Evolutionary conservation across 1,139 yeast genomes (phyloP).

Genomic region (Pichia sp.): DNA sequence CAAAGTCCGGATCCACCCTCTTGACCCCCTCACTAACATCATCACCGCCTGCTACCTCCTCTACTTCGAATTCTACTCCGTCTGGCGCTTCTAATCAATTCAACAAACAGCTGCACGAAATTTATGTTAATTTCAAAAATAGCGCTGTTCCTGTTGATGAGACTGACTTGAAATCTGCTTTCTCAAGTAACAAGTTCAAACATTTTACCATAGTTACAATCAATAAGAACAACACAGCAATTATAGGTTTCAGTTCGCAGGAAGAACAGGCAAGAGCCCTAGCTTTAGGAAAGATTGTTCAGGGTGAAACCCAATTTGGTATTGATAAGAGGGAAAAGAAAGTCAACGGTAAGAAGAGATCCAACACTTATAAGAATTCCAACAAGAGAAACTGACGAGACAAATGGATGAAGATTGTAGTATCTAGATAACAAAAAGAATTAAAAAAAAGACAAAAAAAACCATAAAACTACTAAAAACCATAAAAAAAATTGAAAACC

Average conservation of each 20-base stretch:
- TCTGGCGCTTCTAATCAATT: background rate
- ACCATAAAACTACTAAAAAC: background rate
- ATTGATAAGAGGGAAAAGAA: constrained; percentile 10
- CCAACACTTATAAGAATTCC: constrained; percentile 4
- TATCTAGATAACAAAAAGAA: background rate
- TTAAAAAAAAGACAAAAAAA: background rate
- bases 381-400: background rate
- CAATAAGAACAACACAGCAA: constrained; percentile 5
- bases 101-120: constrained; percentile 1
- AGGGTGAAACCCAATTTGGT: constrained; percentile 2
- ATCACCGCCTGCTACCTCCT: background rate
- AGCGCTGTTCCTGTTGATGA: constrained; percentile 3
- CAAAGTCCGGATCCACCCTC: background rate
- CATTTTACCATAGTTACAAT: constrained; percentile 1
- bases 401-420: no score
- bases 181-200: constrained; percentile 2
- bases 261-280: constrained; percentile 8
- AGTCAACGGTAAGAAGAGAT: constrained; percentile 3
- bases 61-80: background rate
- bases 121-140: constrained; percentile 10
- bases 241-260: constrained; percentile 7
- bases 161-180: constrained; percentile 3
- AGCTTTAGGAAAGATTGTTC: constrained; percentile 5
- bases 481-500: background rate
- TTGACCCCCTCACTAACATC: background rate